phyloP scores from a whole-genome alignment of 2,329 filamentous ascomycete species.

The Didymella segeticola region DNA sequence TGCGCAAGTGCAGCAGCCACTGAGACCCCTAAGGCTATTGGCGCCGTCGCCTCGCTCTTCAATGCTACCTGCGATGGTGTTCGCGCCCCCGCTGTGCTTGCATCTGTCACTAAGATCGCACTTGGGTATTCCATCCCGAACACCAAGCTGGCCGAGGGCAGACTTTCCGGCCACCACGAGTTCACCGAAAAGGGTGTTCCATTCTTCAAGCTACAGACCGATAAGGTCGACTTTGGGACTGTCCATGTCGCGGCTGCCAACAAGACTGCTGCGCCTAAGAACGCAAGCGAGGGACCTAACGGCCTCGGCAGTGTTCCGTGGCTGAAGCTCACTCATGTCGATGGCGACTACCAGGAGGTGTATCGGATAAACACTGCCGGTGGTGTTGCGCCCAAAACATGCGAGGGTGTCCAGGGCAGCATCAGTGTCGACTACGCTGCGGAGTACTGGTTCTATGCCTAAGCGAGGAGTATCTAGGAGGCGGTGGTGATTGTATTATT shows the following conservation, averaged over 20 bases:
- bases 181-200: slow-evolving; percentile 75
- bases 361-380: slow-evolving; percentile 87
- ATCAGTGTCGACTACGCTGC: slow-evolving; percentile 84
- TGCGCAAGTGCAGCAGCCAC: slow-evolving; percentile 68
- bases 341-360: slow-evolving; percentile 69
- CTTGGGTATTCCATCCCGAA: slow-evolving; percentile 68
- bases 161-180: slow-evolving; percentile 79
- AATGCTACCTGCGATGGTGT: slow-evolving; percentile 83
- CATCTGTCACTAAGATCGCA: slow-evolving; percentile 69
- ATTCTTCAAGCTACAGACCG: slow-evolving; percentile 78
- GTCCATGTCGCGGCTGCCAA: slow-evolving; percentile 69
- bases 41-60: slow-evolving; percentile 85
- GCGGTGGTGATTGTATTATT: slow-evolving; percentile 2
- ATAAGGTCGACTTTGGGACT: slow-evolving; percentile 60
- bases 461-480: background rate
- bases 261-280: slow-evolving; percentile 67
- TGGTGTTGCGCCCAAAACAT: slow-evolving; percentile 76
- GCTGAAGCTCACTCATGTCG: slow-evolving; percentile 70
- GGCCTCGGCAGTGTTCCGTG: slow-evolving; percentile 73
- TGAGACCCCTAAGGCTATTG: slow-evolving; percentile 68
- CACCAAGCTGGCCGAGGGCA: slow-evolving; percentile 58
- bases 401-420: slow-evolving; percentile 65
- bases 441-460: slow-evolving; percentile 71
- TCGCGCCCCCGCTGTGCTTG: slow-evolving; percentile 70
- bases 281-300: slow-evolving; percentile 64